Conservation (phyloP, 495 filamentous ascomycete genomes). For the Patellaria atrata region DNA sequence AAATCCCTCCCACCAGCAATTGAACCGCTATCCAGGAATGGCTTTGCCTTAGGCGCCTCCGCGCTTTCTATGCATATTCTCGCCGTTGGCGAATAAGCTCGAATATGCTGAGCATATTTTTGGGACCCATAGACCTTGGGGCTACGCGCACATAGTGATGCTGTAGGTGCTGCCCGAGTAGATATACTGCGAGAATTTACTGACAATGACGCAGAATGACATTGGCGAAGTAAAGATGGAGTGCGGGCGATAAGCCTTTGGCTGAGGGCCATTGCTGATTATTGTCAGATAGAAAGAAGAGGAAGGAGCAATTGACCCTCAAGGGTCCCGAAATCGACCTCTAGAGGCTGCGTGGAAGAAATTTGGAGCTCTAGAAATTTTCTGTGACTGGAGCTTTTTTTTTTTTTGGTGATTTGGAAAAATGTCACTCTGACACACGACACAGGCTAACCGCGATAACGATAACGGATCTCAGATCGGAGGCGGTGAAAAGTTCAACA, state of each 20-base stretch:
- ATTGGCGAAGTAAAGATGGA: conserved; percentile 12
- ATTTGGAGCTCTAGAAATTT: conserved; percentile 1
- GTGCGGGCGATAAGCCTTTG: conserved; percentile 20
- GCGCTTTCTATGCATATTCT: conserved; percentile 29
- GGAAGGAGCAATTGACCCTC: conserved; percentile 2
- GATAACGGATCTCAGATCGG: too few species aligned
- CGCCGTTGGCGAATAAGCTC: conserved; percentile 2
- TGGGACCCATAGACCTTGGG: too few species aligned
- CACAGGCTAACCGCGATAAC: too few species aligned
- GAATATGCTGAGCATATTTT: not conserved
- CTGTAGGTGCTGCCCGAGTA: conserved; percentile 8
- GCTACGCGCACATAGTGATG: too few species aligned
- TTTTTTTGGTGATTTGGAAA: too few species aligned
- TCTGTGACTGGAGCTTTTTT: too few species aligned
- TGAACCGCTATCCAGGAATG: conserved; percentile 75
- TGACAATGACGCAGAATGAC: conserved; percentile 6
- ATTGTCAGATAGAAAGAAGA: conserved; percentile 3
- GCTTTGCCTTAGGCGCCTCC: conserved; percentile 66
- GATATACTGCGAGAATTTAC: conserved; percentile 8
- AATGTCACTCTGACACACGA: too few species aligned
- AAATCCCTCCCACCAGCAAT: conserved; percentile 56
- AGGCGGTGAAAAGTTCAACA: too few species aligned
- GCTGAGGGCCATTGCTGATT: conserved; percentile 20
- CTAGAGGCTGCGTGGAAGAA: not conserved
- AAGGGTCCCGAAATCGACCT: not conserved